phyloP scores from a whole-genome alignment of 1,139 yeast species.

The Pichia sp. region DNA sequence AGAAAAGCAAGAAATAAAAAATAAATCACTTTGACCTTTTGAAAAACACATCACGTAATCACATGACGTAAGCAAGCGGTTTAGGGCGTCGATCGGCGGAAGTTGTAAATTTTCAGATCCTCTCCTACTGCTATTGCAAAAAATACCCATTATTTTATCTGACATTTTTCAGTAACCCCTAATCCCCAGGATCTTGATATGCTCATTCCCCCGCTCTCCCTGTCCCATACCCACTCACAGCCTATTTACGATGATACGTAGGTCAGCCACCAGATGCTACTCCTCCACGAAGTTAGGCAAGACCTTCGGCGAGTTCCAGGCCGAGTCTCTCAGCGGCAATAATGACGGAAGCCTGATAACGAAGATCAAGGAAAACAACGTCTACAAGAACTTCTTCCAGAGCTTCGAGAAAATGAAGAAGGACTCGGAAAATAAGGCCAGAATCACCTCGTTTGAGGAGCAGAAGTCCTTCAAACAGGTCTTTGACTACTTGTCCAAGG shows the following conservation, averaged over 20 bases:
- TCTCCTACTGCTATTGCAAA: too few relatives aligned
- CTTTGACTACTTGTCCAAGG: constrained; percentile 27
- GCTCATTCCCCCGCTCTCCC: not conserved
- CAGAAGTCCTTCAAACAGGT: constrained; percentile 31
- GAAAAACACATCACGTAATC: too few relatives aligned
- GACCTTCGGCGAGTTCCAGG: constrained; percentile 21
- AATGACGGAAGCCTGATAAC: constrained; percentile 6
- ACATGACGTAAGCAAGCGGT: too few relatives aligned
- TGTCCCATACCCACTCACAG: not conserved
- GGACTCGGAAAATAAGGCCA: constrained; percentile 16
- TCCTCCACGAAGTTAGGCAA: constrained; percentile 14
- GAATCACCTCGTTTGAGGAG: constrained; percentile 29
- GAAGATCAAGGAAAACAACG: constrained; percentile 19
- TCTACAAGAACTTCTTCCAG: constrained; percentile 26
- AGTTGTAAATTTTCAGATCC: too few relatives aligned
- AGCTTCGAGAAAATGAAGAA: constrained; percentile 25
- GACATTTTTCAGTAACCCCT: too few relatives aligned
- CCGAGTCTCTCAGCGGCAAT: not conserved
- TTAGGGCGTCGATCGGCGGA: too few relatives aligned
- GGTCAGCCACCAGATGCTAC: not conserved
- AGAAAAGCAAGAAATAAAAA: too few relatives aligned
- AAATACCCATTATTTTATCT: too few relatives aligned
- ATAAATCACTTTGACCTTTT: too few relatives aligned
- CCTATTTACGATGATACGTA: not conserved
- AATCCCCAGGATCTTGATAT: too few relatives aligned